Evolutionary conservation across 371 early-diverging fungal species (phyloP).

Genomic region (Rhizomucor miehei): DNA sequence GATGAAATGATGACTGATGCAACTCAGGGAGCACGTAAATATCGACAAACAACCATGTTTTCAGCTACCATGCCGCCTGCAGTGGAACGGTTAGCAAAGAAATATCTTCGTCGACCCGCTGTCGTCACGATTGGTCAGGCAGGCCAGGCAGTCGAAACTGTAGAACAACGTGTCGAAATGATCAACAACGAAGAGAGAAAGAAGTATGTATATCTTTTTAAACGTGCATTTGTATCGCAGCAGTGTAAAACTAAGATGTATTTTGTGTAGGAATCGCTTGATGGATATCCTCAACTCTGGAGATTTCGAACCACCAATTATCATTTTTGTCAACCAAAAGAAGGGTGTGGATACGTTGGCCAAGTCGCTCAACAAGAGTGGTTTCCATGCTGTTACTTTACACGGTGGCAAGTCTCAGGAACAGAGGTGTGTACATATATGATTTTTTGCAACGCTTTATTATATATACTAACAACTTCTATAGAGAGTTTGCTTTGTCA

Average conservation of each 20-base stretch:
- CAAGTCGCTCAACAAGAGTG: slow-evolving; percentile 67
- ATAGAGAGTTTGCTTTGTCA: slow-evolving; percentile 65
- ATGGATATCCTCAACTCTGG: slow-evolving; percentile 69
- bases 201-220: slow-evolving; percentile 40
- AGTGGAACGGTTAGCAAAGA: slow-evolving; percentile 92
- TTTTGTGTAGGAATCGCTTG: slow-evolving; percentile 60
- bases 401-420: slow-evolving; percentile 98
- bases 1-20: slow-evolving; percentile 38
- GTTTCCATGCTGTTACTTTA: slow-evolving; percentile 73
- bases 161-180: slow-evolving; percentile 95
- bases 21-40: slow-evolving; percentile 47
- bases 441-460: neutral
- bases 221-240: neutral
- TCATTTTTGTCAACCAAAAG: slow-evolving; percentile 98
- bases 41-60: slow-evolving; percentile 99
- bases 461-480: neutral
- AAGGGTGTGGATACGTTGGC: slow-evolving; percentile 77
- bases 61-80: slow-evolving; percentile 99
- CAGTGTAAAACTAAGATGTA: neutral
- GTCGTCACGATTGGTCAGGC: slow-evolving; percentile 97
- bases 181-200: slow-evolving; percentile 84
- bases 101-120: slow-evolving; percentile 90
- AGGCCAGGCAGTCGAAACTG: slow-evolving; percentile 94
- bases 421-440: slow-evolving; percentile 57
- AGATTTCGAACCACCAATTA: slow-evolving; percentile 81